Percentiles rank a stretch among this genome's conserved stretches.
Conservation (phyloP, 352 stramenopile species). For the Phytophthora nicotianae region DNA sequence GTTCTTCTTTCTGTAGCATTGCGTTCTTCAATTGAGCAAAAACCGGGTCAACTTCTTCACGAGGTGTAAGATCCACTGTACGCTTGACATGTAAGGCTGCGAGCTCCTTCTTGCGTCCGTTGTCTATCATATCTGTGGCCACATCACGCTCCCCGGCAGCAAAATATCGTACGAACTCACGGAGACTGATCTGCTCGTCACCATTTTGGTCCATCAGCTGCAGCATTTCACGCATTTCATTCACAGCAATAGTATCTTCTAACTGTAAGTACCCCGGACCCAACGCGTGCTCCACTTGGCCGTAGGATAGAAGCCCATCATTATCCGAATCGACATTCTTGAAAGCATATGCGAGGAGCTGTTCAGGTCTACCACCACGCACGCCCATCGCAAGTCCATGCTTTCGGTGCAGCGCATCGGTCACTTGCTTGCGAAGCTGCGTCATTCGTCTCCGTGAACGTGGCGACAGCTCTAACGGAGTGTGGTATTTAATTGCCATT, state of each 20-base stretch:
- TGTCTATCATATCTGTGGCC: conserved; percentile 67
- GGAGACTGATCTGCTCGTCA: conserved; percentile 77
- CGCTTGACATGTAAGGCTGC: conserved; percentile 59
- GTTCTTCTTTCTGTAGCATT: conserved; percentile 7
- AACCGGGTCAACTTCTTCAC: conserved; percentile 48
- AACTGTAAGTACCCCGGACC: conserved; percentile 68
- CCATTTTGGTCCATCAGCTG: conserved; percentile 73
- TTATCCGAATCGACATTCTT: conserved; percentile 81
- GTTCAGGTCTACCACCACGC: conserved; percentile 67
- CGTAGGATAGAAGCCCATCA: conserved; percentile 76
- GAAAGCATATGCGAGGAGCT: conserved; percentile 76
- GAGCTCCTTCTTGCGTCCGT: conserved; percentile 65
- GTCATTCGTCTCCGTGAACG: conserved; percentile 66
- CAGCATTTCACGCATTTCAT: conserved; percentile 78
- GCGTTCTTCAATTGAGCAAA: conserved; percentile 19
- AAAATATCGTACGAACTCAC: conserved; percentile 87
- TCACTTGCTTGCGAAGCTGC: conserved; percentile 66
- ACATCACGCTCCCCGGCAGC: conserved; percentile 60
- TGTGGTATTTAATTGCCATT: conserved; percentile 69
- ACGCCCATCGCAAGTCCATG: conserved; percentile 61
- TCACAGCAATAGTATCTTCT: conserved; percentile 40
- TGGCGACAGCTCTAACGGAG: conserved; percentile 65
- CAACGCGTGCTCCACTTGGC: conserved; percentile 64
- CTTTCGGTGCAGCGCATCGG: conserved; percentile 56
- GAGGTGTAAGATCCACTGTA: conserved; percentile 52